Conservation (phyloP, 345 rosid genomes). For the Brassica carinata region DNA sequence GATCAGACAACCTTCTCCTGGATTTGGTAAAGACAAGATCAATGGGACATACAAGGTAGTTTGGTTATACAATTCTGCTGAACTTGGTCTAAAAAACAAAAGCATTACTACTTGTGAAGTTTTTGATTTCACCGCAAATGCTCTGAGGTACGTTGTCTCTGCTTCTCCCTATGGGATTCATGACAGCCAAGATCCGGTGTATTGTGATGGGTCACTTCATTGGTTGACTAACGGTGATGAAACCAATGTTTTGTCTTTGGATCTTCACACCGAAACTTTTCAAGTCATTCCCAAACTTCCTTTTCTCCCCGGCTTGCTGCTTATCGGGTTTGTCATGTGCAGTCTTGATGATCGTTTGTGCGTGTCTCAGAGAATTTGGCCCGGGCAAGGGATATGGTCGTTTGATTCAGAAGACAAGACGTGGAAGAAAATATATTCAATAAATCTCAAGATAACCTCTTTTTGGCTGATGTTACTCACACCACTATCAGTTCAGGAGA, state of each 20-base stretch:
- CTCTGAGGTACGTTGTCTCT: constrained; percentile 16
- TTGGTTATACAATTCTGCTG: constrained; percentile 14
- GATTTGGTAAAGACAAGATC: constrained; percentile 27
- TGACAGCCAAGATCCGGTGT: not conserved
- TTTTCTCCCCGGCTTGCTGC: not conserved
- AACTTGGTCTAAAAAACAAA: not conserved
- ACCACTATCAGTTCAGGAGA: not conserved
- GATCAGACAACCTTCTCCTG: not conserved
- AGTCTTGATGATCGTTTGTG: not conserved
- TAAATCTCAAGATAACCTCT: not conserved
- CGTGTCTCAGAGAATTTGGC: not conserved
- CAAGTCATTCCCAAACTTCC: not conserved
- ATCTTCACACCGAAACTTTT: not conserved
- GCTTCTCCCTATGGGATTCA: constrained; percentile 3
- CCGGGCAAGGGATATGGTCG: not conserved
- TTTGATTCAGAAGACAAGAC: not conserved
- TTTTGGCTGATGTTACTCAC: not conserved
- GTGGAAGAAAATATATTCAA: not conserved
- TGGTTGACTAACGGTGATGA: not conserved
- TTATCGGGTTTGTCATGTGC: not conserved
- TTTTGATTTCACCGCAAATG: constrained; percentile 2
- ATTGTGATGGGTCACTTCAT: constrained; percentile 13
- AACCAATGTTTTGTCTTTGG: not conserved
- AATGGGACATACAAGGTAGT: constrained; percentile 14
- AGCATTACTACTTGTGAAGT: not conserved